These are phyloP conservation scores for Emergomyces africanus DNA, from an alignment of 2,329 filamentous ascomycete species.

Conservation along the genomic window DNA sequence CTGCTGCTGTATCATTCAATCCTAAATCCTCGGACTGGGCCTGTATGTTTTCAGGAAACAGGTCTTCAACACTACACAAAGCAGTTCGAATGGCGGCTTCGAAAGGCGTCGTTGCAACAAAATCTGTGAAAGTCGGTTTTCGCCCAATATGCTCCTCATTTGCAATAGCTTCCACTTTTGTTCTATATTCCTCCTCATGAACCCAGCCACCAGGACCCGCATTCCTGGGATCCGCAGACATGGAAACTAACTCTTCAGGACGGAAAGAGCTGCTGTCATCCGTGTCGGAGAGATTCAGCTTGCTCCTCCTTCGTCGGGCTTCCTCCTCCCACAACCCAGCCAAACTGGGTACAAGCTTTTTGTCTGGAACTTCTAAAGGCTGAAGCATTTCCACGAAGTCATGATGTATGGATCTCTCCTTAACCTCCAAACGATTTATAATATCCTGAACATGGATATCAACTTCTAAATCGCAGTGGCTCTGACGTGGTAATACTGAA, in stretches of 20 bases:
- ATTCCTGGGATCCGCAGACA: constrained; percentile 71
- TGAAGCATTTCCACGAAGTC: constrained; percentile 64
- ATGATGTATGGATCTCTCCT: constrained; percentile 69
- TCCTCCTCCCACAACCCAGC: constrained; percentile 88
- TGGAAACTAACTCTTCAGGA: constrained; percentile 67
- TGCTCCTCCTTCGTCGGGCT: constrained; percentile 60
- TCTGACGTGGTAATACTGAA: constrained; percentile 56
- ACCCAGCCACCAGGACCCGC: constrained; percentile 73
- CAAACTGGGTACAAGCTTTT: constrained; percentile 89
- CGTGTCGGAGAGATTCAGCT: constrained; percentile 51
- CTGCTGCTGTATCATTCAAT: constrained; percentile 4
- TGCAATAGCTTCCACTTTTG: constrained; percentile 52
- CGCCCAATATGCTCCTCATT: constrained; percentile 45
- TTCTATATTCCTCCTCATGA: constrained; percentile 71
- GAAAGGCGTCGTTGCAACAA: constrained; percentile 43
- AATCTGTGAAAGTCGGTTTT: constrained; percentile 50
- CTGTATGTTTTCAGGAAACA: constrained; percentile 57
- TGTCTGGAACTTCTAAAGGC: constrained; percentile 48
- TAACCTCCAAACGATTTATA: constrained; percentile 62
- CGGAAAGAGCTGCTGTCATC: constrained; percentile 68
- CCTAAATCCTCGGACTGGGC: constrained; percentile 12
- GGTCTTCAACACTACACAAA: constrained; percentile 72
- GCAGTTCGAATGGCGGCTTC: constrained; percentile 58
- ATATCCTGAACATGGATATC: constrained; percentile 86
- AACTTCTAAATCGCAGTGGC: constrained; percentile 79